Percentiles rank a stretch among this genome's conserved stretches.
phyloP scores from a whole-genome alignment of 805 yeast genomes.

The Wickerhamomyces kurtzmanii region DNA sequence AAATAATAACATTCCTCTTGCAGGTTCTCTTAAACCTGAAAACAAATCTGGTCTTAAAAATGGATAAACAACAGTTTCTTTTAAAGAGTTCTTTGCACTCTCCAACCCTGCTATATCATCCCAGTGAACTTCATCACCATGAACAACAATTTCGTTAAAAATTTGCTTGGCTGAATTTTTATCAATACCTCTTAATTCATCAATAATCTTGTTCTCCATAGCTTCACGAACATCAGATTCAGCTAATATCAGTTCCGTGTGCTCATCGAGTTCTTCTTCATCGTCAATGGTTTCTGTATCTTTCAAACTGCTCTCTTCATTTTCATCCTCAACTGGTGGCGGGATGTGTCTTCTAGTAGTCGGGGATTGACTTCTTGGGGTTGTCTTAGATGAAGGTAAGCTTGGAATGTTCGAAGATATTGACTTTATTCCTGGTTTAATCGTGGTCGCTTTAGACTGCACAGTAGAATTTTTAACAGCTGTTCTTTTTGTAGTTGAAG shows the following conservation, averaged over 20 bases:
- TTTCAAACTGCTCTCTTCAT: constrained; percentile 1
- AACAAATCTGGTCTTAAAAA: constrained; percentile 90
- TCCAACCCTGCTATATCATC: constrained; percentile 92
- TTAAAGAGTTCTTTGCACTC: constrained; percentile 76
- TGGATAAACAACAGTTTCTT: constrained; percentile 95
- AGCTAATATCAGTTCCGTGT: constrained; percentile 13
- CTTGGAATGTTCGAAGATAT: background rate
- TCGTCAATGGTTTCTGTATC: constrained; percentile 14
- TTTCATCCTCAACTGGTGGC: constrained; percentile 1
- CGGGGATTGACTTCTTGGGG: background rate
- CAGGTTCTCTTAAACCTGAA: constrained; percentile 88
- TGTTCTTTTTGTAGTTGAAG: too few relatives aligned
- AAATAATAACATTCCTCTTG: constrained; percentile 89
- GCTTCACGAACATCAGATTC: constrained; percentile 18
- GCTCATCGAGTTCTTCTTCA: constrained; percentile 11
- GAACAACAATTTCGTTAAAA: constrained; percentile 78
- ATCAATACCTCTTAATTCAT: constrained; percentile 56
- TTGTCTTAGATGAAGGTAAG: background rate
- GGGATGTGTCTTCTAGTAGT: background rate
- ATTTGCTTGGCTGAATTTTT: constrained; percentile 73
- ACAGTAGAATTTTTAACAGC: background rate
- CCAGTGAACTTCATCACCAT: constrained; percentile 93
- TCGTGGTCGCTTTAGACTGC: background rate
- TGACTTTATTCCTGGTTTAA: background rate
- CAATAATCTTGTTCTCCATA: constrained; percentile 17